These are phyloP conservation scores for Trametes sanguinea DNA, from an alignment of 768 basidiomycete species.

Conservation along the genomic window DNA sequence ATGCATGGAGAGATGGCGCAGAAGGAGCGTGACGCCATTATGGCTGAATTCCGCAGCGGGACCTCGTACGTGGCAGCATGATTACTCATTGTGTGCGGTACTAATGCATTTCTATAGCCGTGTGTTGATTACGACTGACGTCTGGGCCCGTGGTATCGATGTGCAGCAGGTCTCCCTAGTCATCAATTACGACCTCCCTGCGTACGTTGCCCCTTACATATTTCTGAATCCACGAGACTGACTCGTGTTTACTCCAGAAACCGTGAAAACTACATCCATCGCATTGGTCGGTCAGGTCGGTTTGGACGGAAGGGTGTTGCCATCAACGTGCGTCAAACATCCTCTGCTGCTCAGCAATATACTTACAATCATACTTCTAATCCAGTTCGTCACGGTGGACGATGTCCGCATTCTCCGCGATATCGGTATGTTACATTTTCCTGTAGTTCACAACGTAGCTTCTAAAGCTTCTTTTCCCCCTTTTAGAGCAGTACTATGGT, in stretches of 20 bases:
- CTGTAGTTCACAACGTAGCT: neutral
- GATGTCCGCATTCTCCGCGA: constrained; percentile 96
- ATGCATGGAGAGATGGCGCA: constrained; percentile 98
- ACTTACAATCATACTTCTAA: constrained; percentile 2
- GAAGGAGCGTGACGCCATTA: constrained; percentile 93
- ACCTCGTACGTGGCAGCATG: constrained; percentile 64
- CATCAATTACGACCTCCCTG: constrained; percentile 95
- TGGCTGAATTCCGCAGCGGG: constrained; percentile 94
- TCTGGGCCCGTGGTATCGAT: constrained; percentile 98
- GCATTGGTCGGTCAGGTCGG: constrained; percentile 98
- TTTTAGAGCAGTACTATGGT: constrained; percentile 91
- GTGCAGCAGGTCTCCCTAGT: constrained; percentile 97
- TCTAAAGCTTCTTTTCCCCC: neutral
- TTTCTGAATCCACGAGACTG: neutral
- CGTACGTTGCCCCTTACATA: constrained; percentile 51
- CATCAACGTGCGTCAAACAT: constrained; percentile 75
- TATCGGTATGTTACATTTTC: constrained; percentile 64
- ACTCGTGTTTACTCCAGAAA: constrained; percentile 49
- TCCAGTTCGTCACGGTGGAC: constrained; percentile 88
- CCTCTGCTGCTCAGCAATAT: neutral
- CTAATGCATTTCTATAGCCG: constrained; percentile 49
- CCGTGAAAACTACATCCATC: constrained; percentile 99
- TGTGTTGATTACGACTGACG: constrained; percentile 93
- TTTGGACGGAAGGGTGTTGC: constrained; percentile 99
- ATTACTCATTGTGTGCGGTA: neutral